Conservation (phyloP, 345 rosid species). For the Fremontodendron californicum region DNA sequence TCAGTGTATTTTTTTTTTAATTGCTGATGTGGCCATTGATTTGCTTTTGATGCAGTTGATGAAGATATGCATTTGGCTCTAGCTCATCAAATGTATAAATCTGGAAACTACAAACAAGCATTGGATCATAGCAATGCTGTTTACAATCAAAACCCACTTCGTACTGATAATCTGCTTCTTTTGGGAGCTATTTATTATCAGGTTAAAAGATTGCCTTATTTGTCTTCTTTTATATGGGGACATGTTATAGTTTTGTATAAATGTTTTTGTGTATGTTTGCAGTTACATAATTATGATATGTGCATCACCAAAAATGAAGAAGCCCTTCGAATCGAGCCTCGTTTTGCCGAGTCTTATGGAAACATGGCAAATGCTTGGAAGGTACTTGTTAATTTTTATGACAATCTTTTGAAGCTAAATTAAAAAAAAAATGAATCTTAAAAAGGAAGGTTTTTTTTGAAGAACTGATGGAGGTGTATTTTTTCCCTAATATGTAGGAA, state of each 20-base stretch:
- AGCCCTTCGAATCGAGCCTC: conserved; percentile 87
- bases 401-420: neutral
- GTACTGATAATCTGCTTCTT: conserved; percentile 94
- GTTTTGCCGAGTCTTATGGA: conserved; percentile 97
- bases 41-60: conserved; percentile 40
- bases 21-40: neutral
- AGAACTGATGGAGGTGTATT: neutral
- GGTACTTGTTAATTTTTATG: conserved; percentile 36
- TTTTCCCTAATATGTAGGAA: conserved; percentile 51
- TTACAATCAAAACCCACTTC: conserved; percentile 68
- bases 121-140: conserved; percentile 74
- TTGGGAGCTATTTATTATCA: conserved; percentile 93
- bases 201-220: conserved; percentile 35
- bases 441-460: neutral
- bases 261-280: neutral
- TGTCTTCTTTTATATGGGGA: neutral
- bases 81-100: conserved; percentile 82
- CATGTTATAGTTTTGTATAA: neutral
- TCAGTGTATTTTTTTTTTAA: conserved; percentile 6
- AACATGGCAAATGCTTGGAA: conserved; percentile 99
- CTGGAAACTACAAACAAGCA: conserved; percentile 82
- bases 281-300: conserved; percentile 96
- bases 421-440: neutral
- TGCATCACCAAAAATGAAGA: conserved; percentile 94
- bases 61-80: conserved; percentile 69